A percentile compares a stretch with the other conserved stretches of the same genome.
Evolutionary conservation across 2,329 filamentous ascomycete species (phyloP).

Genomic region (Lasiodiplodia theobromae): DNA sequence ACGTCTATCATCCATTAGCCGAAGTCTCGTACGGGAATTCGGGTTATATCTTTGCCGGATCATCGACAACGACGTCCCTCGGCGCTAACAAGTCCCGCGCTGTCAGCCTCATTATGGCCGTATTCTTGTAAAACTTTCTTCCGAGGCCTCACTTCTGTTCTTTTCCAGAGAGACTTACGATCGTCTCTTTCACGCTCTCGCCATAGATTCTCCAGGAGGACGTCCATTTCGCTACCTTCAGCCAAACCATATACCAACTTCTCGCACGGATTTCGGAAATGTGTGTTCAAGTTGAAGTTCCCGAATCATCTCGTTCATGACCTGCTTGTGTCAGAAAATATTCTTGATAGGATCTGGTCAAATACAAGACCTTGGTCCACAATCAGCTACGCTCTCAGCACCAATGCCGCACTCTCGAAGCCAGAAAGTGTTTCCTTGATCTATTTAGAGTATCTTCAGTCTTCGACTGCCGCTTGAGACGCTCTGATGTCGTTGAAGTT

Average conservation of each 20-base stretch:
- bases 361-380: constrained; percentile 35
- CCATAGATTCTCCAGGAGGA: not conserved
- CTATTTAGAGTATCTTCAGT: too few relatives aligned
- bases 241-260: not conserved
- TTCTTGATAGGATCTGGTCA: constrained; percentile 40
- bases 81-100: not conserved
- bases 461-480: too few relatives aligned
- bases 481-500: too few relatives aligned
- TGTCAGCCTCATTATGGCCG: not conserved
- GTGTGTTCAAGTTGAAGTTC: constrained; percentile 34
- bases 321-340: constrained; percentile 34
- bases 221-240: not conserved
- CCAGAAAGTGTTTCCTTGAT: constrained; percentile 37
- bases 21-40: not conserved
- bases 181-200: not conserved
- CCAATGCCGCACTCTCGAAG: constrained; percentile 41
- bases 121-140: not conserved
- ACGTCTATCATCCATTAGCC: not conserved
- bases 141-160: not conserved
- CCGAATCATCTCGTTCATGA: constrained; percentile 34
- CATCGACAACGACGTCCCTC: not conserved
- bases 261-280: not conserved
- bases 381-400: constrained; percentile 41
- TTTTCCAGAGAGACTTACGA: not conserved
- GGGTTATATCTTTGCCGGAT: not conserved